Evolutionary conservation across 768 basidiomycete genomes (phyloP).

Genomic region (Leccinellum rugosiceps): DNA sequence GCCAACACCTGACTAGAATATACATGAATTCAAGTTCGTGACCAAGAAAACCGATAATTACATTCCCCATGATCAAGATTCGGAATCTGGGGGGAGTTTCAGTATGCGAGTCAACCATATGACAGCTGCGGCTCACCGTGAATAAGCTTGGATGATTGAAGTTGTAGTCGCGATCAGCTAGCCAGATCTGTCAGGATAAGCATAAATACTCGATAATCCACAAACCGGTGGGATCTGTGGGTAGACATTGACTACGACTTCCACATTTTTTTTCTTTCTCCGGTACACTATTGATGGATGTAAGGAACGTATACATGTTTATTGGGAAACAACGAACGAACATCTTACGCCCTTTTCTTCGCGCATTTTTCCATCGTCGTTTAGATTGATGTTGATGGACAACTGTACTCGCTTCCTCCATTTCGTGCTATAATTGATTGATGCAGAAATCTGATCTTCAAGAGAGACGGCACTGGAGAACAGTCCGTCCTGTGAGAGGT

Average conservation of each 20-base stretch:
- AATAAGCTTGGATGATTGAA: conserved; percentile 7
- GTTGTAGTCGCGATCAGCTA: conserved; percentile 7
- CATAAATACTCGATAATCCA: background rate
- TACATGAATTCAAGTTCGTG: background rate
- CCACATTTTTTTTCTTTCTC: conserved; percentile 7
- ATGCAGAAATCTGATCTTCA: background rate
- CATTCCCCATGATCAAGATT: conserved; percentile 16
- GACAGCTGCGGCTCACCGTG: conserved; percentile 1
- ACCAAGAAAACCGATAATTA: background rate
- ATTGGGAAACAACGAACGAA: conserved; percentile 3
- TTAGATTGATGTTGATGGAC: background rate
- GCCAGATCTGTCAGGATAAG: background rate
- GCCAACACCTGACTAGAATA: conserved; percentile 14
- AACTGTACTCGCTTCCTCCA: background rate
- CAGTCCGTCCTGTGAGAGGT: background rate
- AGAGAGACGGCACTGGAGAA: background rate
- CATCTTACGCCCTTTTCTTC: conserved; percentile 1
- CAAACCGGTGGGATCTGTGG: background rate
- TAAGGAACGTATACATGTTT: background rate
- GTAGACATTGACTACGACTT: conserved; percentile 3
- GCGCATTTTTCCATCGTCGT: conserved; percentile 1
- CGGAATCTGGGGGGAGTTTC: conserved; percentile 8
- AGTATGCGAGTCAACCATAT: background rate
- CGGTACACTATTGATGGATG: conserved; percentile 5
- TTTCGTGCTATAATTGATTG: background rate